Base-by-base conservation (phyloP, 805 yeast genomes). In the Kregervanrija fluxuum region DNA sequence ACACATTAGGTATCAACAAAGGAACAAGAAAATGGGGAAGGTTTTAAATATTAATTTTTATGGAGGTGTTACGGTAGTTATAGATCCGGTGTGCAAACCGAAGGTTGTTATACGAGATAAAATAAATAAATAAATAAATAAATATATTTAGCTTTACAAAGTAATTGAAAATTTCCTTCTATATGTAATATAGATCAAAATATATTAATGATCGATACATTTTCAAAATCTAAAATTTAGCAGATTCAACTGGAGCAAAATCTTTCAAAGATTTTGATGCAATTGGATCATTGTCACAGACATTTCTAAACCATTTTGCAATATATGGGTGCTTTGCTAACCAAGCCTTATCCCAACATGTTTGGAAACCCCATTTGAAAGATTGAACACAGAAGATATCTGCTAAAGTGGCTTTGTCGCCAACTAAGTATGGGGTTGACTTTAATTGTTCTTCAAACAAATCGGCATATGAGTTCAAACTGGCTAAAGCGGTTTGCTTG, bases 281-380 rank as follows among this genome's bases (percentile, higher is more conserved):
- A 34, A 53, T 46, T 36, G 49, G 49, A 32, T 50, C 51, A 30
- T 33, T 46, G 35, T 54, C 56, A 41, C 54, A 65, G 43, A 77
- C 76, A 10, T 65, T 82, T 39, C 43, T 47, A 37, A 45, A 49
- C 78, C 77, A 74, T 62, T 74, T 71, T 61, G 68, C 60, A 51
- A 64, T 49, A 55, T 64, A 60, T 42, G 79, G 78, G 62, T 68
- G 62, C 37, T 59, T 47, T 53, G 61, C 57, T 61, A 73, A 66
- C 73, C 74, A 72, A 48, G 64, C 67, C 46, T 64, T 53, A 51
- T 73, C 78, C 65, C 70, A 71, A 44, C 67, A 54, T 57, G 53
- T 43, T 47, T 65, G 61, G 62, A 69, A 71, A 43, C 66, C 67
- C 68, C 75, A 69, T 59, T 59, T 51, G 48, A 63, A 55, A 42